These are phyloP conservation scores for Colletotrichum plurivorum DNA, from an alignment of 2,329 filamentous ascomycete genomes.

Conservation along the genomic window DNA sequence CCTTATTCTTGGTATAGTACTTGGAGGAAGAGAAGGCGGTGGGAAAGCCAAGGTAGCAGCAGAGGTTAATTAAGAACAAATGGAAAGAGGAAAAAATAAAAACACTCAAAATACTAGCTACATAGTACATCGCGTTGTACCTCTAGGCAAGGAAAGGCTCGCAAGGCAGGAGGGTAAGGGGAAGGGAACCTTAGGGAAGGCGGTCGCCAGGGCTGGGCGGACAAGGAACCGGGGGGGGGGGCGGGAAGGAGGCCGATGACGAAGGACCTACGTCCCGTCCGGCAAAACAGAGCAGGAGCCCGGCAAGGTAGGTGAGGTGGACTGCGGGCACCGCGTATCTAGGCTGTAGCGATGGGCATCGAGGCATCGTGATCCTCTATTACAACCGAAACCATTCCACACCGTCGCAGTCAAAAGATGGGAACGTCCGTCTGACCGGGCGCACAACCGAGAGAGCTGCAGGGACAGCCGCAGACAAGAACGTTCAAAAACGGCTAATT, in stretches of 20 bases:
- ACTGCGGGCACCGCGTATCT: too few relatives aligned
- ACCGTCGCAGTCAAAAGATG: too few relatives aligned
- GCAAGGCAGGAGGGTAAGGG: conserved; percentile 3
- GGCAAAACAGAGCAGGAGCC: background rate
- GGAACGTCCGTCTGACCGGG: too few relatives aligned
- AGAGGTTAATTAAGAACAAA: background rate
- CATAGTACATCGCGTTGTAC: too few relatives aligned
- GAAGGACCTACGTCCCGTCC: background rate
- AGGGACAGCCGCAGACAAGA: too few relatives aligned
- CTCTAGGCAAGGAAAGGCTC: too few relatives aligned
- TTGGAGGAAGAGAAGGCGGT: background rate
- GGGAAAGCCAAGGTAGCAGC: background rate
- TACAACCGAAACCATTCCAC: too few relatives aligned
- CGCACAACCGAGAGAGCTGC: too few relatives aligned
- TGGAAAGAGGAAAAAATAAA: background rate
- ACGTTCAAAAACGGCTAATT: too few relatives aligned
- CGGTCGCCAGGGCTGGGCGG: conserved; percentile 2
- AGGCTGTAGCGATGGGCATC: too few relatives aligned
- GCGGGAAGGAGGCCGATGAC: conserved; percentile 30
- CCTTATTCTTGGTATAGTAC: conserved; percentile 2
- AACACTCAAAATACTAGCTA: background rate
- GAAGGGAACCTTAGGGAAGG: background rate
- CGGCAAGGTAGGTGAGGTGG: background rate
- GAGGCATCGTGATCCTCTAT: too few relatives aligned
- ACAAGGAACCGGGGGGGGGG: conserved; percentile 17